These are phyloP conservation scores for Lanmaoa pseudosensibilis DNA, from an alignment of 768 basidiomycete species.

Conservation along the genomic window DNA sequence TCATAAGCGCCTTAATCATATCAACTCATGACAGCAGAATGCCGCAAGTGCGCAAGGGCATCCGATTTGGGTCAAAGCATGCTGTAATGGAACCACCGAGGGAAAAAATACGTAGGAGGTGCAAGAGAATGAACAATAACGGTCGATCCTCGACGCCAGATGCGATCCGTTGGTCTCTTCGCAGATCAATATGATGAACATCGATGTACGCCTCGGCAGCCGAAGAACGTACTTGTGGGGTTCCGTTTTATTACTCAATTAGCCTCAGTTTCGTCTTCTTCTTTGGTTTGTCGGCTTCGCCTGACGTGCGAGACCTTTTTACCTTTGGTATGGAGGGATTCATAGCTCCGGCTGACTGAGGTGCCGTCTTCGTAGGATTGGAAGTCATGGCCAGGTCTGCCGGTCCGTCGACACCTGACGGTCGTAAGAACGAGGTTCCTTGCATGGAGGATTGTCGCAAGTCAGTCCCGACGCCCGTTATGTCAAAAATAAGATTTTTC, in stretches of 20 bases:
- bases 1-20: constrained; percentile 30
- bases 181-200: constrained; percentile 20
- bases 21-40: constrained; percentile 22
- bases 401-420: constrained; percentile 24
- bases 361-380: constrained; percentile 3
- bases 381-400: constrained; percentile 11
- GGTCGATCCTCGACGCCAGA: constrained; percentile 24
- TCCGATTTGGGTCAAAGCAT: constrained; percentile 13
- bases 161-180: constrained; percentile 11
- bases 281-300: constrained; percentile 15
- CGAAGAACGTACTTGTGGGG: constrained; percentile 18
- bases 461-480: constrained; percentile 49
- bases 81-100: constrained; percentile 25
- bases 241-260: constrained; percentile 26
- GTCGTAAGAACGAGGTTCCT: constrained; percentile 19
- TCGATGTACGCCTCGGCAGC: constrained; percentile 16
- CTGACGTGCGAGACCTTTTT: constrained; percentile 26
- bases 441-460: constrained; percentile 35
- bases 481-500: constrained; percentile 47
- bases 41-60: constrained; percentile 13
- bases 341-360: constrained; percentile 4
- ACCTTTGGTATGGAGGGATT: constrained; percentile 11
- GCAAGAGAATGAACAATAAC: constrained; percentile 3
- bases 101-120: constrained; percentile 10
- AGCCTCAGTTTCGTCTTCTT: constrained; percentile 28